phyloP scores from a whole-genome alignment of 768 basidiomycete genomes.

The Cyathus striatus region DNA sequence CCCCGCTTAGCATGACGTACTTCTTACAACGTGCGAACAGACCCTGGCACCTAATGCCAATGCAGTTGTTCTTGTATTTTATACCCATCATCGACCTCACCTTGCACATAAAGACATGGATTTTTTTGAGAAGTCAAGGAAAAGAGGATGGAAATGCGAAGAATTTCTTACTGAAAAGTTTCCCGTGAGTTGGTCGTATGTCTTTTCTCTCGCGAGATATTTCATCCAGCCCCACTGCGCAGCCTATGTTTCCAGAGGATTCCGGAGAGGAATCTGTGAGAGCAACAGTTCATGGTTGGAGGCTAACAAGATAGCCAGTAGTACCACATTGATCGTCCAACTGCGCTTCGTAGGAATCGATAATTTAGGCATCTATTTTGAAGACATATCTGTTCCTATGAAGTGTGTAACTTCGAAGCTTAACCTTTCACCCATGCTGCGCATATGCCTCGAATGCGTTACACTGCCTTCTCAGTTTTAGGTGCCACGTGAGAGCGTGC shows the following conservation, averaged over 20 bases:
- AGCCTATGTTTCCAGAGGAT: constrained; percentile 93
- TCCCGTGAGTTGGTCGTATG: constrained; percentile 37
- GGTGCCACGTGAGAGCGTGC: too few relatives aligned
- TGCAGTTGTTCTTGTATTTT: constrained; percentile 67
- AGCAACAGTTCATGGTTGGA: constrained; percentile 85
- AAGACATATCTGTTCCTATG: too few relatives aligned
- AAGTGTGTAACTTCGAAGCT: too few relatives aligned
- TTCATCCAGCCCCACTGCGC: not conserved
- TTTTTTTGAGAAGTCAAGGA: constrained; percentile 67
- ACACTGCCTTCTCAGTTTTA: too few relatives aligned
- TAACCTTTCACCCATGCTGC: too few relatives aligned
- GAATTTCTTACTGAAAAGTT: constrained; percentile 61
- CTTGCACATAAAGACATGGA: constrained; percentile 77
- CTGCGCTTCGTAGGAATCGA: too few relatives aligned
- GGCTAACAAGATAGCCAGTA: constrained; percentile 41
- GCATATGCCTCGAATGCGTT: too few relatives aligned
- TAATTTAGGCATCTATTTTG: too few relatives aligned
- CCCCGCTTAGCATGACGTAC: constrained; percentile 62
- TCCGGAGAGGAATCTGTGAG: constrained; percentile 72
- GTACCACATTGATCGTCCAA: too few relatives aligned
- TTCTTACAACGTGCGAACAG: constrained; percentile 68
- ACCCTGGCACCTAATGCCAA: constrained; percentile 17
- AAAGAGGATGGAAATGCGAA: constrained; percentile 68
- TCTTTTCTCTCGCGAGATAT: not conserved
- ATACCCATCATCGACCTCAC: constrained; percentile 84